Base-by-base conservation (phyloP, 139 green algal species). In the Tetraselmis striata region DNA sequence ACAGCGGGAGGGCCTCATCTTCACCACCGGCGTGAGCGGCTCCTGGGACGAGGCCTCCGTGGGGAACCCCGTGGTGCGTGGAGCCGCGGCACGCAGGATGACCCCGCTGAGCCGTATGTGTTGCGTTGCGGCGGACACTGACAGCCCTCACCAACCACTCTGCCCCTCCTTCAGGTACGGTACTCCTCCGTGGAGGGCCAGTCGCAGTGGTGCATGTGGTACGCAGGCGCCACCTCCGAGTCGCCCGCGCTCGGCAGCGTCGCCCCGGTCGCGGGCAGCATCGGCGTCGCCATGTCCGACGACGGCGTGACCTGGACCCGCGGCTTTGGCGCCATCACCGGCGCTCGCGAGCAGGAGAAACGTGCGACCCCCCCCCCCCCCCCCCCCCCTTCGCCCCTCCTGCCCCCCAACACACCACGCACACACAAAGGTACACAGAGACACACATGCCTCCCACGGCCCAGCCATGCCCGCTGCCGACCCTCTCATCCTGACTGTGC, bases 151-250 rank as follows among this genome's bases (percentile, higher is more conserved):
- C n/a, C n/a, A n/a, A n/a, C n/a, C n/a, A n/a, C n/a, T n/a, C n/a
- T n/a, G n/a, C n/a, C n/a, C n/a, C n/a, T n/a, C 1, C 2, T 58
- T 31, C 85, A 93, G 89, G 91, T 95, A 24, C 88, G 94, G 24
- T 95, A 91, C 87, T 97, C 91, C 77, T 30, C 95, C 59, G 91
- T 91, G 0, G 94, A 97, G 59, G 88, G 95, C 58, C 92, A 95
- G 82, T 82, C 94, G 88, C 87, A 91, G 1, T 98, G 94, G 94
- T 90, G 89, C 77, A 97, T 98, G 94, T 98, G 94, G 94, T 98
- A 97, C 82, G 88, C 82, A 28, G 94, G 93, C 0, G 84, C 88
- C 1, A 82, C 31, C 27, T 1, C 59, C 0, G 32, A 76, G 23
- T 59, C 78, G 74, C 25, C 79, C 30, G 78, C 79, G 45, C 28